These are phyloP conservation scores for Coniochaeta sp. DNA, from an alignment of 2,329 filamentous ascomycete species.

Conservation along the genomic window DNA sequence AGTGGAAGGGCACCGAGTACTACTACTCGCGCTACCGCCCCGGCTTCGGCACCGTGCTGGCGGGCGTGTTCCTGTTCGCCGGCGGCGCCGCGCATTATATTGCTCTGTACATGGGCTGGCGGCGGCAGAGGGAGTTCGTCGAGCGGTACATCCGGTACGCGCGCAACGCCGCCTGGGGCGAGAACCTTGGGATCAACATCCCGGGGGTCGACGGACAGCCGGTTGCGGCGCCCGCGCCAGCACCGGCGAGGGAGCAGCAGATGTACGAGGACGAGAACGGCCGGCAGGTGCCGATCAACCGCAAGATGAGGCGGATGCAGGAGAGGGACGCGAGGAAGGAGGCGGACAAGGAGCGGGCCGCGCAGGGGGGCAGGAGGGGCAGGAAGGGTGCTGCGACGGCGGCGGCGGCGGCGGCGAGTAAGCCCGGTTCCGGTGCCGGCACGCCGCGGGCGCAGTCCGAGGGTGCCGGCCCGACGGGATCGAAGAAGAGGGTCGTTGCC, in stretches of 20 bases:
- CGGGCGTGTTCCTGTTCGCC: conserved; percentile 73
- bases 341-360: conserved; percentile 44
- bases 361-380: conserved; percentile 20
- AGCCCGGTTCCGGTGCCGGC: conserved; percentile 33
- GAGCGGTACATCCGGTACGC: conserved; percentile 88
- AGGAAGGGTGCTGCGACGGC: conserved; percentile 20
- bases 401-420: conserved; percentile 17
- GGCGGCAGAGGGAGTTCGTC: conserved; percentile 84
- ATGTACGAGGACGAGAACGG: conserved; percentile 38
- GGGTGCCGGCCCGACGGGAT: conserved; percentile 56
- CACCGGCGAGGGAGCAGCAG: conserved; percentile 27
- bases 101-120: conserved; percentile 78
- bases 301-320: conserved; percentile 81
- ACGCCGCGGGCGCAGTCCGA: conserved; percentile 44
- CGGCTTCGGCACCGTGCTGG: conserved; percentile 75
- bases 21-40: conserved; percentile 94
- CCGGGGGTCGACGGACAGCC: conserved; percentile 50
- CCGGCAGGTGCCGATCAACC: conserved; percentile 60
- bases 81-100: conserved; percentile 86
- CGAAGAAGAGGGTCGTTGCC: conserved; percentile 80
- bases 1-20: conserved; percentile 96
- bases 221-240: conserved; percentile 20
- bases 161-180: conserved; percentile 81
- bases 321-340: conserved; percentile 76
- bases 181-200: conserved; percentile 58